phyloP scores from a whole-genome alignment of 352 stramenopile species.

The Globisporangium solare region DNA sequence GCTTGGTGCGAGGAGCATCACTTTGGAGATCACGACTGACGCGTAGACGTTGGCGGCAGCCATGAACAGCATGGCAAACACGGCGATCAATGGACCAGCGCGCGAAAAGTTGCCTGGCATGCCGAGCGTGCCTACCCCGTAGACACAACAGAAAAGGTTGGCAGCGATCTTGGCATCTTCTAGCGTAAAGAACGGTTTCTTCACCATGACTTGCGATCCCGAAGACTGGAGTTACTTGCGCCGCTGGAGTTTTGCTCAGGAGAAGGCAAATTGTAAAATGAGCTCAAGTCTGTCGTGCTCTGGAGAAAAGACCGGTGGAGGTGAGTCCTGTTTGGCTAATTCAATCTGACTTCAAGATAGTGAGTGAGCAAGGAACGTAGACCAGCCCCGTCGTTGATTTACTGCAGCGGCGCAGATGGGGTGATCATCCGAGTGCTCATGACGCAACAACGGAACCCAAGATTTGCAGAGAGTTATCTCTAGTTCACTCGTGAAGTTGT shows the following conservation, averaged over 20 bases:
- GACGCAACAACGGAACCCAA: too few relatives aligned
- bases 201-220: constrained; percentile 15
- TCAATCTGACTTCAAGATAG: neutral
- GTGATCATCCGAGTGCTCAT: too few relatives aligned
- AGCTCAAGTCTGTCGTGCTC: neutral
- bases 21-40: constrained; percentile 49
- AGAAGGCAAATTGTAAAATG: constrained; percentile 1
- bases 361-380: too few relatives aligned
- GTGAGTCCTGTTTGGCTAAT: neutral
- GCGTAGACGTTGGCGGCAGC: constrained; percentile 64
- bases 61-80: constrained; percentile 57
- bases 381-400: too few relatives aligned
- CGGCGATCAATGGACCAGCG: constrained; percentile 41
- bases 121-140: constrained; percentile 63
- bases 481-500: too few relatives aligned
- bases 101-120: constrained; percentile 70
- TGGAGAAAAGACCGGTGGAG: neutral
- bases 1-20: constrained; percentile 46
- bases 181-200: constrained; percentile 33
- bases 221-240: neutral
- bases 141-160: constrained; percentile 66
- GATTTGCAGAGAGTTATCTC: too few relatives aligned
- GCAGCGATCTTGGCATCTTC: constrained; percentile 56
- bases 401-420: too few relatives aligned
- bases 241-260: constrained; percentile 1